Conservation (phyloP, 2,329 filamentous ascomycete species). For the Colletotrichum spinosum region DNA sequence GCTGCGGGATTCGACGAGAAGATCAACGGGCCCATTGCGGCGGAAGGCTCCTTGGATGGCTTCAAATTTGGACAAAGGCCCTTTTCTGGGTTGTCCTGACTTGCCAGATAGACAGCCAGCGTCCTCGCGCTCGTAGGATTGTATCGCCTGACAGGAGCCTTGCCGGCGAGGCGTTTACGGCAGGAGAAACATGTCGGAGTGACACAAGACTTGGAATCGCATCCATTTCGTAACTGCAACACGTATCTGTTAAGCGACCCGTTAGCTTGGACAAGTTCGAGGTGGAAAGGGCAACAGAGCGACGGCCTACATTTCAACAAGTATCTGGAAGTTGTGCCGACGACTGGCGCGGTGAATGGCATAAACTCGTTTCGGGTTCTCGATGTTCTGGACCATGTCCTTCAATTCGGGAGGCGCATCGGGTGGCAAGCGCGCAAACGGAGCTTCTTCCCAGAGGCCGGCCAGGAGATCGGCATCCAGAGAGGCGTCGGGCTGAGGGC, state of each 20-base stretch:
- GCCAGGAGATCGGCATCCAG: slow-evolving; percentile 63
- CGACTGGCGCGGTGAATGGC: slow-evolving; percentile 70
- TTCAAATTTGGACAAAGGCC: slow-evolving; percentile 71
- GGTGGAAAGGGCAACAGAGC: slow-evolving; percentile 27
- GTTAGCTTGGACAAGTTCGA: slow-evolving; percentile 32
- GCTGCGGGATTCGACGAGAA: slow-evolving; percentile 53
- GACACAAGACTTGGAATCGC: slow-evolving; percentile 74
- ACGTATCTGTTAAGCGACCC: slow-evolving; percentile 70
- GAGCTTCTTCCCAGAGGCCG: slow-evolving; percentile 69
- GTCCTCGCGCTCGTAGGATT: slow-evolving; percentile 85
- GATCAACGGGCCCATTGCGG: slow-evolving; percentile 59
- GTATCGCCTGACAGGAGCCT: slow-evolving; percentile 80
- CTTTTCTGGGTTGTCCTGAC: slow-evolving; percentile 79
- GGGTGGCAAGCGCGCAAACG: slow-evolving; percentile 68
- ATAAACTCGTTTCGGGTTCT: slow-evolving; percentile 72
- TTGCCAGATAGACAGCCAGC: slow-evolving; percentile 83
- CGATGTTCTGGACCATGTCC: slow-evolving; percentile 66
- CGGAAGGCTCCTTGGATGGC: slow-evolving; percentile 55
- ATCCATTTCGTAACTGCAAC: slow-evolving; percentile 84
- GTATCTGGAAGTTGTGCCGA: slow-evolving; percentile 72
- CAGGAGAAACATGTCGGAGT: slow-evolving; percentile 86
- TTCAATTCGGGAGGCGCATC: slow-evolving; percentile 71
- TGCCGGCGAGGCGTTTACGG: slow-evolving; percentile 74
- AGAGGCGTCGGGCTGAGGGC: slow-evolving; percentile 45
- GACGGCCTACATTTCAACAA: slow-evolving; percentile 72